phyloP scores from a whole-genome alignment of 148 eudicot genomes.

The Rhododendron williamsianum region DNA sequence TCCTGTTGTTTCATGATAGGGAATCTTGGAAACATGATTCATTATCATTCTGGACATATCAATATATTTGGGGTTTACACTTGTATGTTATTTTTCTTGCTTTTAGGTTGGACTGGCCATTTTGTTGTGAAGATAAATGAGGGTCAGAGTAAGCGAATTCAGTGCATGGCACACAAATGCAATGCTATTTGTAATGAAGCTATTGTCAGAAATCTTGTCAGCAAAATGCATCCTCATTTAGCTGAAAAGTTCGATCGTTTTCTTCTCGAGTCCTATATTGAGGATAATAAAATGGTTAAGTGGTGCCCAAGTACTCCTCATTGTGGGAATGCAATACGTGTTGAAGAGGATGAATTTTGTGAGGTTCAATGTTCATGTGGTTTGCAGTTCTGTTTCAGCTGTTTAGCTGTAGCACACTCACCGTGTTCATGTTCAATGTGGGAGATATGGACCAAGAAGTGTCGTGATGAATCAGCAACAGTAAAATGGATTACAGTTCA shows the following conservation, averaged over 20 bases:
- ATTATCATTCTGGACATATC: neutral
- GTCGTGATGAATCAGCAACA: slow-evolving; percentile 52
- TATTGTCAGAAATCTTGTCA: slow-evolving; percentile 48
- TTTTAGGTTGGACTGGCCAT: slow-evolving; percentile 72
- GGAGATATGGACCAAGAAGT: slow-evolving; percentile 67
- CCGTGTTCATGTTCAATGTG: slow-evolving; percentile 84
- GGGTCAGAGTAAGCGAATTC: slow-evolving; percentile 64
- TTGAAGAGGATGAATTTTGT: slow-evolving; percentile 45
- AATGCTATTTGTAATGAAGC: slow-evolving; percentile 65
- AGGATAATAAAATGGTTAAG: slow-evolving; percentile 65
- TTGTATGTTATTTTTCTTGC: neutral
- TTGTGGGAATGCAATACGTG: slow-evolving; percentile 84
- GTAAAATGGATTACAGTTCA: slow-evolving; percentile 60
- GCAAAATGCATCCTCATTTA: slow-evolving; percentile 39
- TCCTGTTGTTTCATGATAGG: neutral
- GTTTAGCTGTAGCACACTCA: slow-evolving; percentile 59
- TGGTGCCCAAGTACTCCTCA: slow-evolving; percentile 85
- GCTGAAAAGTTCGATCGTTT: slow-evolving; percentile 64
- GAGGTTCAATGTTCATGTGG: slow-evolving; percentile 80
- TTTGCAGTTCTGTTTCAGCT: slow-evolving; percentile 65
- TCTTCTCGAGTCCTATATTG: slow-evolving; percentile 71
- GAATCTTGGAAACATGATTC: neutral
- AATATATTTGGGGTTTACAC: neutral
- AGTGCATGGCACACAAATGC: slow-evolving; percentile 74
- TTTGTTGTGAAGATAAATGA: slow-evolving; percentile 64